Evolutionary conservation across 2,329 filamentous ascomycete species (phyloP).

Genomic region (Verruconis gallopava): DNA sequence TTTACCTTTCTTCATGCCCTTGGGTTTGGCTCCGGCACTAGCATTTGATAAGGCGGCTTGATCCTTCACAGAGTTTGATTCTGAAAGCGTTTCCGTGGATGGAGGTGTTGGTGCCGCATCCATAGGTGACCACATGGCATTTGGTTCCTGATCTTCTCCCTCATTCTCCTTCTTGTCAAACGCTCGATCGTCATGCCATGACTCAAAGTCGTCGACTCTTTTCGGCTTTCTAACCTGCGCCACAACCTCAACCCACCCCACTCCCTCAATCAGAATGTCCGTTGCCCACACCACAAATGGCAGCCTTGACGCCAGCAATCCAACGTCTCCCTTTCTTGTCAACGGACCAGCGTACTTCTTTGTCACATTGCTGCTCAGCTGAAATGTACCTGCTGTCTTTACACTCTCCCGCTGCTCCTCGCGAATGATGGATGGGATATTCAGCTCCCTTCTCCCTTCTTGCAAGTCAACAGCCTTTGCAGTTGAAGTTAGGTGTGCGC

Average conservation of each 20-base stretch:
- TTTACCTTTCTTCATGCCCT: background rate
- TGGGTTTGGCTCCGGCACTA: background rate
- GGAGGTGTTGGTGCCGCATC: background rate
- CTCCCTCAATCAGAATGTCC: conserved; percentile 82
- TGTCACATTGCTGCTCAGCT: conserved; percentile 72
- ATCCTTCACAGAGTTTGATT: background rate
- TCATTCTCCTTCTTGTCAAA: background rate
- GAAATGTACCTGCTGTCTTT: conserved; percentile 53
- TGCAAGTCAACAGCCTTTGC: conserved; percentile 69
- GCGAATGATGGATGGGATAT: conserved; percentile 47
- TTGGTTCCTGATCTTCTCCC: background rate
- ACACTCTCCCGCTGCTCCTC: conserved; percentile 25
- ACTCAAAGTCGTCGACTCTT: conserved; percentile 12
- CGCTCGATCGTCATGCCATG: background rate
- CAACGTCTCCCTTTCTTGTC: conserved; percentile 49
- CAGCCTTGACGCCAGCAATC: conserved; percentile 51
- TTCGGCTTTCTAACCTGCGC: conserved; percentile 53
- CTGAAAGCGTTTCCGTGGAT: background rate
- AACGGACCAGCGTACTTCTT: conserved; percentile 61
- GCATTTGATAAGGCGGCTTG: background rate
- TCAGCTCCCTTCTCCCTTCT: conserved; percentile 44
- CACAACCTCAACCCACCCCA: conserved; percentile 83
- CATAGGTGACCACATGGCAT: background rate
- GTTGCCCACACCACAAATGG: conserved; percentile 69
- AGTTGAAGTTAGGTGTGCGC: conserved; percentile 63